Base-by-base conservation (phyloP, 257 asterid species). In the Nicotiana noctiflora region DNA sequence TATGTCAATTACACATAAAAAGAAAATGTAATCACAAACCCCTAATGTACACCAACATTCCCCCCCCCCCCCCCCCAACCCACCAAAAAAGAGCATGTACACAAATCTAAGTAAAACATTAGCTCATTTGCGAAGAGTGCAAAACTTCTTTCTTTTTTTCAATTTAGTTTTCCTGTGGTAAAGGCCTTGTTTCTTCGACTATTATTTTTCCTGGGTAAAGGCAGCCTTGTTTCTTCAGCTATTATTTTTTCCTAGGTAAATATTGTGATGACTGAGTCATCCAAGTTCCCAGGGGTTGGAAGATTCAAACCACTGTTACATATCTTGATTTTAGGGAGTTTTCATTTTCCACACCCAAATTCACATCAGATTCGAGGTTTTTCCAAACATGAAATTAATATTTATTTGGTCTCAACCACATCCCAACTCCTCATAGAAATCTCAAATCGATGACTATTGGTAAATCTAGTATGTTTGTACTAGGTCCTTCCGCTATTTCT, bases 391-490 rank as follows among this genome's bases (percentile, higher is more conserved):
- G 53, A 68, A 40, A 19, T 68, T 40, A 40, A 40, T 40, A n/a
- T 40, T 44, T 40, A 19, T 40, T 19, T 68, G 56, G 56, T 40
- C 31, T 67, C n/a, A 37, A 10, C 40, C 55, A 27, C 77, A 40
- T 40, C 77, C 56, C 34, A 40, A 70, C 77, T 40, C 57, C 19
- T 70, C 77, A 70, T 40, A 70, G 34, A 70, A 70, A 70, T 70
- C 19, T 70, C 57, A 70, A 68, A 19, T 70, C 77, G 40, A 63
- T 13, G 19, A 27, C 11, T 21, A 40, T 68, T 7, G 77, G 77
- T 25, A 70, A 70, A 68, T 40, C 76, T 68, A 68, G 6, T 19
- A 40, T 25, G 44, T 40, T 40, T 68, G 46, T 68, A 68, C 34
- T 18, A 3, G 46, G 56, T 40, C 57, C 56, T 13, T 40, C 40